Base-by-base conservation (phyloP, 768 basidiomycete species). In the Leccinellum albellum region DNA sequence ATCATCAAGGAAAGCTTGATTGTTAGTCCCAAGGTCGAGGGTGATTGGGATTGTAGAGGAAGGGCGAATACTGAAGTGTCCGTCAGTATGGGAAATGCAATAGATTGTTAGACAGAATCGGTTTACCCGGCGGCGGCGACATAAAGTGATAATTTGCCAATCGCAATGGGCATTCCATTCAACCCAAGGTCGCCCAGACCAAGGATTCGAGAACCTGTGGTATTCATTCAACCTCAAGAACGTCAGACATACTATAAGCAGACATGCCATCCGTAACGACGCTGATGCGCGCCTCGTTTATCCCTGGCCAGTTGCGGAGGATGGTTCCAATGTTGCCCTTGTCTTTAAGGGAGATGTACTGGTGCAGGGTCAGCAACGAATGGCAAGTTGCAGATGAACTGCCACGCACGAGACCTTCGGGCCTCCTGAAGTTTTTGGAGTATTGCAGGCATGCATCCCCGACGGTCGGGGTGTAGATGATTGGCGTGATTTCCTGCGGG, bases 101-200 rank as follows among this genome's bases (percentile, higher is more conserved):
- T 45, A 47, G 35, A 44, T 31, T 7, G 35, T 48, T 45, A 26
- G 55, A 24, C 37, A 10, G 46, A 29, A 48, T 45, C 2, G 5
- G 65, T 78, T 62, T 72, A 89, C 89, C 94, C 94, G 55, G 91
- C 94, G 31, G 91, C 93, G 20, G 91, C 90, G 55, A 94, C 79
- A 68, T 95, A 96, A 17, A 97, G 80, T 17, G 89, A 91, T 7
- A 98, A 79, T 73, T 97, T 96, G n/a, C 94, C 94, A 51, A 94
- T 87, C 8, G 89, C 84, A 64, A 96, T 93, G 0, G 87, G 87
- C 89, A 91, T 90, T 13, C 89, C 89, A 66, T 91, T 91, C 29
- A 89, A 80, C 33, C 89, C 89, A 44, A 91, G 82, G 65, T 90
- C 89, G 15, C 90, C 94, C 20, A 97, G 75, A 56, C 94, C 94